These are phyloP conservation scores for Entophlyctis luteolus DNA, from an alignment of 192 early-diverging fungal genomes.

Conservation along the genomic window DNA sequence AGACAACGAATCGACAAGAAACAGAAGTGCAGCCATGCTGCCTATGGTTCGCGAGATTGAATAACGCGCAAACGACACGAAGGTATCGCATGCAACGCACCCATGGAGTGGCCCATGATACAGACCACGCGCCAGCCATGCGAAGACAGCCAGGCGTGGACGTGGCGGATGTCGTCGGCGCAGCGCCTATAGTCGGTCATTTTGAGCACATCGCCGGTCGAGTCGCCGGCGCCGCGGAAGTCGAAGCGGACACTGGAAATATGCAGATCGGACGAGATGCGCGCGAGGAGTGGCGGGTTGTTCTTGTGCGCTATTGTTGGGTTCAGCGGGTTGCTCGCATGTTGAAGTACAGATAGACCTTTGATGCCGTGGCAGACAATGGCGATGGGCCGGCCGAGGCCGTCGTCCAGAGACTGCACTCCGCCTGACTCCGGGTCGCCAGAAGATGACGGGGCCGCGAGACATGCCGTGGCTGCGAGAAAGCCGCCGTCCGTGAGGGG, in stretches of 20 bases:
- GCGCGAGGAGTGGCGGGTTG: background rate
- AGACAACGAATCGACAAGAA: too few species aligned
- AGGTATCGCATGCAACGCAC: too few species aligned
- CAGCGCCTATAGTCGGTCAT: background rate
- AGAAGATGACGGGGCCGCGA: background rate
- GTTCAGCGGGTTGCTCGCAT: background rate
- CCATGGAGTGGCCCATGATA: slow-evolving; percentile 19
- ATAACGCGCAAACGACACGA: too few species aligned
- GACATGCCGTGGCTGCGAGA: background rate
- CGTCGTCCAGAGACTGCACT: background rate
- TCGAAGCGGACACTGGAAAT: slow-evolving; percentile 13
- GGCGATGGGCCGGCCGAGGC: background rate
- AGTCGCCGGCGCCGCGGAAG: slow-evolving; percentile 14
- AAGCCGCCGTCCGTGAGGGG: background rate
- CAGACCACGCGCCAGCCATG: background rate
- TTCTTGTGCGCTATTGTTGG: slow-evolving; percentile 5
- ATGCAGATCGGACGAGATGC: background rate
- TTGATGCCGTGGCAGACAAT: slow-evolving; percentile 6
- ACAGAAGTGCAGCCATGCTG: background rate
- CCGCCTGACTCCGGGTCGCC: background rate
- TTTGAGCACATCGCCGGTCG: slow-evolving; percentile 1
- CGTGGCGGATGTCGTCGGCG: background rate
- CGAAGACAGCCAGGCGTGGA: background rate
- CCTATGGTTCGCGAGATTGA: background rate
- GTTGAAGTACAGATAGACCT: background rate